Conservation (phyloP, 208 protist genomes). For the Wallacemonas sp. region DNA sequence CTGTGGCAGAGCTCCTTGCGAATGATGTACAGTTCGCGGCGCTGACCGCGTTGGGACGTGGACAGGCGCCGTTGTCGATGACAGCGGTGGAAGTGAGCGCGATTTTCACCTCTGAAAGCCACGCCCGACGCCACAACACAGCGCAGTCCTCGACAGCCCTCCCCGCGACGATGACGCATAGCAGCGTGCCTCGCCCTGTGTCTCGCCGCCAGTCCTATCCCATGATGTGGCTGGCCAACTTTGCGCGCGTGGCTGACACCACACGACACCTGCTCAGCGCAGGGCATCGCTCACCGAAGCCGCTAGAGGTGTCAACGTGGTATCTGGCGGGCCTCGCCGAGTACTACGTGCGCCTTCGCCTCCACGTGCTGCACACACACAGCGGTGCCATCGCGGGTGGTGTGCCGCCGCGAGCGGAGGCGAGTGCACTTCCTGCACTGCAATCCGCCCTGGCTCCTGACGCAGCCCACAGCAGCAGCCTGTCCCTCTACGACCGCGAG, state of each 20-base stretch:
- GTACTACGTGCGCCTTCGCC: conserved; percentile 28
- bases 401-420: not conserved
- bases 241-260: conserved; percentile 39
- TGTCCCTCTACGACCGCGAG: conserved; percentile 9
- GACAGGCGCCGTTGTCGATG: not conserved
- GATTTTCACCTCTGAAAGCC: not conserved
- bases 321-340: conserved; percentile 48
- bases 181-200: conserved; percentile 5
- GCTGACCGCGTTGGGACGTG: not conserved
- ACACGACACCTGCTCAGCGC: conserved; percentile 40
- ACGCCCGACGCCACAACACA: conserved; percentile 7
- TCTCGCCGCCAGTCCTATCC: conserved; percentile 16
- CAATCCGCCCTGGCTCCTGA: not conserved
- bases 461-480: not conserved
- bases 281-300: conserved; percentile 34
- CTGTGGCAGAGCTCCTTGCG: not conserved
- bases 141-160: no score
- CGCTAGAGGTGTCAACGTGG: conserved; percentile 47
- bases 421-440: not conserved
- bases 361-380: conserved; percentile 7
- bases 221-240: conserved; percentile 42
- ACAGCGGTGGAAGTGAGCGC: not conserved
- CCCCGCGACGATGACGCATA: no score
- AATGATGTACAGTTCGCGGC: conserved; percentile 3
- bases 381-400: not conserved